A percentile compares a stretch with the other conserved stretches of the same genome.
These are phyloP conservation scores for Coniochaeta sp. DNA, from an alignment of 2,329 filamentous ascomycete species.

Conservation along the genomic window DNA sequence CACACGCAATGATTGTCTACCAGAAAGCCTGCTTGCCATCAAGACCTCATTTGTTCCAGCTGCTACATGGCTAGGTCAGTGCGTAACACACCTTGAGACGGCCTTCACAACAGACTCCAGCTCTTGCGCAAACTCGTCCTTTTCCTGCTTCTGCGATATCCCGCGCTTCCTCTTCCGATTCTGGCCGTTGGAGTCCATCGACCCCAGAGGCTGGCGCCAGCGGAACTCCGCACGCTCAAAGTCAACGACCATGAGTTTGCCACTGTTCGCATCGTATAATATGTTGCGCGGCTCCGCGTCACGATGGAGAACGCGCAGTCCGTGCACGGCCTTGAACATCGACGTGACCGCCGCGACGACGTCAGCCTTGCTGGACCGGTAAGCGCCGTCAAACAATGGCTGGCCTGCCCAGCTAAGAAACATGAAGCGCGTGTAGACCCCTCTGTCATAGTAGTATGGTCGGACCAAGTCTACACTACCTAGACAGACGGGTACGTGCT, in stretches of 20 bases:
- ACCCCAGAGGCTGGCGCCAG: neutral
- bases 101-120: neutral
- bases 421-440: constrained; percentile 23
- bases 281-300: constrained; percentile 25
- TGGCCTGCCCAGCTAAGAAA: constrained; percentile 25
- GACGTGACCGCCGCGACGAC: constrained; percentile 8
- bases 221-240: constrained; percentile 21
- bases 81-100: neutral
- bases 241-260: constrained; percentile 23
- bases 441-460: constrained; percentile 23
- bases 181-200: neutral
- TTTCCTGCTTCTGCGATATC: neutral
- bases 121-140: neutral
- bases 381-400: constrained; percentile 14
- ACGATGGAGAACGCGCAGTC: constrained; percentile 16
- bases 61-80: too few relatives aligned
- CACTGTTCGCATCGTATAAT: constrained; percentile 17
- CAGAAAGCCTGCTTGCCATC: too few relatives aligned
- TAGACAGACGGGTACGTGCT: constrained; percentile 26
- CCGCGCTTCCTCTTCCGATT: constrained; percentile 2
- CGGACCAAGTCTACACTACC: constrained; percentile 20
- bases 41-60: too few relatives aligned
- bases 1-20: too few relatives aligned
- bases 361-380: constrained; percentile 2
- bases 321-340: neutral